Percentiles rank a stretch among this genome's conserved stretches.
Evolutionary conservation across 192 early-diverging fungal species (phyloP).

Genomic region (Coemansia sp.): DNA sequence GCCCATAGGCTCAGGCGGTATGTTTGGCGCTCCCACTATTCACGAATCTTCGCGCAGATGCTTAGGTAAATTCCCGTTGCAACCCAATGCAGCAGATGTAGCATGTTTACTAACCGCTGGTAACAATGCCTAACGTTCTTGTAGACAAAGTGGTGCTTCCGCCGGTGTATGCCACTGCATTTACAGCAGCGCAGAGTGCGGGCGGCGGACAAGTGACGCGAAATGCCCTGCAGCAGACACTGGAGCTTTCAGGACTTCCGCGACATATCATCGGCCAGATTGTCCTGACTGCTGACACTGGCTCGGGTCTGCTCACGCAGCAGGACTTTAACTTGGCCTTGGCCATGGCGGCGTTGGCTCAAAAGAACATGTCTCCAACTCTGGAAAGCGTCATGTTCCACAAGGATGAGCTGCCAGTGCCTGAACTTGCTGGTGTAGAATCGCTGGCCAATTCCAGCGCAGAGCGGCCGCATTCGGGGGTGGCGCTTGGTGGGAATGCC

Average conservation of each 20-base stretch:
- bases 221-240: conserved; percentile 30
- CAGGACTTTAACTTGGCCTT: conserved; percentile 70
- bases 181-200: conserved; percentile 34
- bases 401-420: conserved; percentile 63
- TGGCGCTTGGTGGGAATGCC: conserved; percentile 9
- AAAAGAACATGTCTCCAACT: conserved; percentile 78
- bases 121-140: conserved; percentile 2
- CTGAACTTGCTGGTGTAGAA: conserved; percentile 60
- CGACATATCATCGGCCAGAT: conserved; percentile 41
- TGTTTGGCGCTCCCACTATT: conserved; percentile 6
- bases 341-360: conserved; percentile 68
- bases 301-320: conserved; percentile 39
- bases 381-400: conserved; percentile 64
- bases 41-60: conserved; percentile 25
- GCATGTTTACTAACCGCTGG: background rate
- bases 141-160: conserved; percentile 50
- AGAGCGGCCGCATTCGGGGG: background rate
- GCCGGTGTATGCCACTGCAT: conserved; percentile 40
- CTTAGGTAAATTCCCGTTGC: conserved; percentile 31
- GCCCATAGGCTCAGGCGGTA: conserved; percentile 5
- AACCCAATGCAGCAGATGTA: background rate
- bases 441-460: conserved; percentile 33
- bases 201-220: conserved; percentile 47
- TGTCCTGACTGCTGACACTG: conserved; percentile 36
- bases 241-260: conserved; percentile 35